Base-by-base conservation (phyloP, 306 rosid species). In the Mucuna pruriens region DNA sequence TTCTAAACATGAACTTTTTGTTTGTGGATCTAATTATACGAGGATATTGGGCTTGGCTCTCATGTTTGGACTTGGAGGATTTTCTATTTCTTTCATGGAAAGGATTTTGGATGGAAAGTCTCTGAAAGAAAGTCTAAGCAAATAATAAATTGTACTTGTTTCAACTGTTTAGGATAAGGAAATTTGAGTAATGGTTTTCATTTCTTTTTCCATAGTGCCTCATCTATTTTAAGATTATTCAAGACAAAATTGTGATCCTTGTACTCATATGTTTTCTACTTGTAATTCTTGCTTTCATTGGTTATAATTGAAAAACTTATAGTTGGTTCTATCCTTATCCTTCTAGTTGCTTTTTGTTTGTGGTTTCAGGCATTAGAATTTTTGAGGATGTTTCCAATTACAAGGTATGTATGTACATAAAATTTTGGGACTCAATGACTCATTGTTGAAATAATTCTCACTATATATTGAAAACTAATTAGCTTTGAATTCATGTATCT, bases 341-440 rank as follows among this genome's bases (percentile, higher is more conserved):
- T 79, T 39, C 54, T 42, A 40, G 6, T 34, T 68, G 36, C 36
- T 26, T 71, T 36, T 82, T 68, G 10, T 82, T 81, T 82, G 80
- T 88, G 71, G 38, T 84, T 84, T 76, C 95, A 95, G 99, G 99
- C 72, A 90, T 95, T 78, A 85, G 99, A 87, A 79, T 95, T 82
- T 91, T 95, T 82, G 99, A 95, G 87, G 98, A 95, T 84, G 85
- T 93, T 82, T 83, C 92, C 9, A 72, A 71, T 64, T 48, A 80
- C 86, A 90, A 89, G 97, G 98, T 93, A 84, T 75, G 46, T 39
- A 49, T 79, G 20, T 13, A 57, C 4, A 29, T 54, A 54, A 13
- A 29, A 29, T 55, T 45, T 51, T 65, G 34, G 49, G 34, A 54
- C 44, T 78, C 9, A 23, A 25, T 7, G 34, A 54, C 44, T 78